Evolutionary conservation across 2,329 filamentous ascomycete species (phyloP).

Genomic region (Rutstroemia sp.): DNA sequence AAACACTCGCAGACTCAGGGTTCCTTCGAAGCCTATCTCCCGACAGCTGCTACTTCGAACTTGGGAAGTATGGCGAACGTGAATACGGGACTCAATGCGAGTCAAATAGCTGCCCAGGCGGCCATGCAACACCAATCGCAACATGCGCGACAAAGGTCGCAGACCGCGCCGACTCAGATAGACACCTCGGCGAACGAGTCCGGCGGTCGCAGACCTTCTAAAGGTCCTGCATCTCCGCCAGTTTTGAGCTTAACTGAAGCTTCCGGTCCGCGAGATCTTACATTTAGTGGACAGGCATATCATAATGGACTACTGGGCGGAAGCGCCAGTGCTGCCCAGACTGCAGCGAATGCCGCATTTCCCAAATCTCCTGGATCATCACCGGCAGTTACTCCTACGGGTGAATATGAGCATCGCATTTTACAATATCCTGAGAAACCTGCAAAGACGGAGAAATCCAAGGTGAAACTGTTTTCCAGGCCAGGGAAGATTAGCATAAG

Average conservation of each 20-base stretch:
- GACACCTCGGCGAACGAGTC: constrained; percentile 19
- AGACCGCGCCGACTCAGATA: constrained; percentile 54
- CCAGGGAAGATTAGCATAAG: constrained; percentile 65
- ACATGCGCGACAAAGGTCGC: constrained; percentile 57
- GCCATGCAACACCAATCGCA: constrained; percentile 57
- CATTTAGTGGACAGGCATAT: constrained; percentile 42
- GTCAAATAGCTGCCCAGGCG: constrained; percentile 73
- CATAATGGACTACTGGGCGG: constrained; percentile 56
- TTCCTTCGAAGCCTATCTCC: constrained; percentile 67
- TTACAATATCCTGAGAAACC: constrained; percentile 47
- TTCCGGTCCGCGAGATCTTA: constrained; percentile 51
- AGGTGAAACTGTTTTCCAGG: constrained; percentile 75
- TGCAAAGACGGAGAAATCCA: constrained; percentile 59
- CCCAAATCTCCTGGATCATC: constrained; percentile 39
- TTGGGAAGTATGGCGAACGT: constrained; percentile 25
- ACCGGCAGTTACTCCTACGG: constrained; percentile 25
- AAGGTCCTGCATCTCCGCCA: constrained; percentile 52
- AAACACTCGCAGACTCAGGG: constrained; percentile 69
- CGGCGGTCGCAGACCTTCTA: constrained; percentile 22
- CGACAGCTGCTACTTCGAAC: constrained; percentile 42
- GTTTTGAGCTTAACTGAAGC: constrained; percentile 58
- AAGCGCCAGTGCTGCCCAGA: constrained; percentile 58
- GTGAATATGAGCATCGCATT: constrained; percentile 29
- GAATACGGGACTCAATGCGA: constrained; percentile 46
- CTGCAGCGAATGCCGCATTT: constrained; percentile 68